These are phyloP conservation scores for Pleomassaria siparia DNA, from an alignment of 2,329 filamentous ascomycete genomes.

Conservation along the genomic window DNA sequence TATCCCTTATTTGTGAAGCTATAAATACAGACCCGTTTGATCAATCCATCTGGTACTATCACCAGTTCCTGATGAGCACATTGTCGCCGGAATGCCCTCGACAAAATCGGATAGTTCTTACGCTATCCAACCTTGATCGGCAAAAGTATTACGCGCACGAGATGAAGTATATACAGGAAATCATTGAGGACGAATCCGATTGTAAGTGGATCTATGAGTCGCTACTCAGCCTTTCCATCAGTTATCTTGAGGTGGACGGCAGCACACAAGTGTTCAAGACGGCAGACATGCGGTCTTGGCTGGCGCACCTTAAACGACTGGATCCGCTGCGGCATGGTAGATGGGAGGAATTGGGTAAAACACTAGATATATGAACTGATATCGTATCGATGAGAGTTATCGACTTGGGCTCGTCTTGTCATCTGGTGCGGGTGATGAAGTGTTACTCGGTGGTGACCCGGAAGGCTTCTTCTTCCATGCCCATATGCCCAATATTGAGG, in stretches of 20 bases:
- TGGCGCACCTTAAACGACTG: conserved; percentile 65
- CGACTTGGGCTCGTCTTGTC: conserved; percentile 60
- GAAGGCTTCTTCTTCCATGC: conserved; percentile 28
- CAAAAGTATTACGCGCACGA: conserved; percentile 68
- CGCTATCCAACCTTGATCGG: conserved; percentile 63
- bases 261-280: conserved; percentile 45
- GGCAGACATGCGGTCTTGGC: conserved; percentile 53
- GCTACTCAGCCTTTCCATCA: conserved; percentile 71
- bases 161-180: conserved; percentile 71
- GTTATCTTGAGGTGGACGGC: conserved; percentile 56
- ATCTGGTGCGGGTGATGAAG: conserved; percentile 61
- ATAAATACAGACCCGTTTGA: conserved; percentile 90
- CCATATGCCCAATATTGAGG: conserved; percentile 35
- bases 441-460: conserved; percentile 41
- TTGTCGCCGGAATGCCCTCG: conserved; percentile 53
- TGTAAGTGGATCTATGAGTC: conserved; percentile 91
- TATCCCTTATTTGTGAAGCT: conserved; percentile 73
- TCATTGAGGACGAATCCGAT: conserved; percentile 66
- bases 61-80: conserved; percentile 80
- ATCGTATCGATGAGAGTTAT: conserved; percentile 58
- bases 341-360: conserved; percentile 70
- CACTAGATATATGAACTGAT: conserved; percentile 53
- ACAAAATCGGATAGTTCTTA: conserved; percentile 63
- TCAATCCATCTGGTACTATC: conserved; percentile 96
- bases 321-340: conserved; percentile 74